phyloP scores from a whole-genome alignment of 2,329 filamentous ascomycete species.

The Aspergillus sp. region DNA sequence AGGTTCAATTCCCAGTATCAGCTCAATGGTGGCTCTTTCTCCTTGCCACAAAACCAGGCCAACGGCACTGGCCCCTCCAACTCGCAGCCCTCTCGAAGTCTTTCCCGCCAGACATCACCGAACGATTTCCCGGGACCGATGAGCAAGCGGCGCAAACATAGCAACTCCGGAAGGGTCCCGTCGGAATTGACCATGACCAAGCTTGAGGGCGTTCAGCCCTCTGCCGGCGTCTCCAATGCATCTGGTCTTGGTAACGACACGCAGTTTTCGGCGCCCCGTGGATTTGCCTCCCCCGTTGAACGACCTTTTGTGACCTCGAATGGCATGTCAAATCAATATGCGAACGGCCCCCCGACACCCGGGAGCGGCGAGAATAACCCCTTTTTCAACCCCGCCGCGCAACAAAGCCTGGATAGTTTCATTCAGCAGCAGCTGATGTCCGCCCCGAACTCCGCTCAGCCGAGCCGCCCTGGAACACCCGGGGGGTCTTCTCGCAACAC shows the following conservation, averaged over 20 bases:
- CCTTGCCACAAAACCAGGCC: slow-evolving; percentile 37
- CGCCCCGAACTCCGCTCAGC: slow-evolving; percentile 68
- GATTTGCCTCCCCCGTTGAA: slow-evolving; percentile 42
- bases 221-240: slow-evolving; percentile 24
- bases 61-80: slow-evolving; percentile 34
- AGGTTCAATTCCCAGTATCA: slow-evolving; percentile 48
- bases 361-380: slow-evolving; percentile 62
- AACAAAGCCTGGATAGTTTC: slow-evolving; percentile 66
- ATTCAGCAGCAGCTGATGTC: slow-evolving; percentile 67
- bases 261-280: slow-evolving; percentile 40
- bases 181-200: slow-evolving; percentile 78
- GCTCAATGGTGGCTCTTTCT: slow-evolving; percentile 39
- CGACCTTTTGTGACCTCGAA: slow-evolving; percentile 47
- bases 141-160: slow-evolving; percentile 81
- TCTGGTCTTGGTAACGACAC: slow-evolving; percentile 43
- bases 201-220: slow-evolving; percentile 59
- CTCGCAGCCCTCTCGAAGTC: slow-evolving; percentile 57
- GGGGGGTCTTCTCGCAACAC: slow-evolving; percentile 45
- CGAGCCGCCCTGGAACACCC: slow-evolving; percentile 77
- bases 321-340: slow-evolving; percentile 49
- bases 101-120: slow-evolving; percentile 75
- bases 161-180: slow-evolving; percentile 67
- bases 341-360: slow-evolving; percentile 65
- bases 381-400: slow-evolving; percentile 57
- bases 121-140: slow-evolving; percentile 62